A percentile compares a stretch with the other conserved stretches of the same genome.
phyloP scores from a whole-genome alignment of 352 stramenopile genomes.

The Phytophthora capsici region DNA sequence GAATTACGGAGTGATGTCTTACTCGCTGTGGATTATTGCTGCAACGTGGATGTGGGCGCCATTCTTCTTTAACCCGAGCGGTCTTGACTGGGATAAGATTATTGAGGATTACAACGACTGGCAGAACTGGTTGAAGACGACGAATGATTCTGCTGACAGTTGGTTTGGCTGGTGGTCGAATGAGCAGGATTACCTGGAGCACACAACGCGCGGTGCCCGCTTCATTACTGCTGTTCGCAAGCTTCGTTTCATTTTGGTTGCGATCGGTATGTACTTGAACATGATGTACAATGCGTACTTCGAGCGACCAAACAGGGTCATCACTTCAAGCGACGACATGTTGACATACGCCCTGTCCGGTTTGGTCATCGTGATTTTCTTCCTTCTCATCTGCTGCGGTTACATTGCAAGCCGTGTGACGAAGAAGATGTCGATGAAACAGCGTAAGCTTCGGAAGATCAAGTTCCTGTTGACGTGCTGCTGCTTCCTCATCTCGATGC shows the following conservation, averaged over 20 bases:
- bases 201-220: constrained; percentile 67
- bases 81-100: constrained; percentile 98
- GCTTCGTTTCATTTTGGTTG: constrained; percentile 76
- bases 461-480: constrained; percentile 85
- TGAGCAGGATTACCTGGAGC: constrained; percentile 84
- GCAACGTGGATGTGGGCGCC: constrained; percentile 87
- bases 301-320: constrained; percentile 58
- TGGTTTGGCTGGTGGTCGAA: constrained; percentile 91
- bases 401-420: constrained; percentile 88
- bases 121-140: constrained; percentile 94
- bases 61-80: constrained; percentile 97
- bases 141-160: constrained; percentile 86
- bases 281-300: constrained; percentile 87
- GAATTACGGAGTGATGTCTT: constrained; percentile 98
- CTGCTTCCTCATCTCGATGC: constrained; percentile 66
- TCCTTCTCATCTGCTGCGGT: constrained; percentile 80
- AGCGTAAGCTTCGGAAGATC: constrained; percentile 89
- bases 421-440: constrained; percentile 92
- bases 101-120: constrained; percentile 94
- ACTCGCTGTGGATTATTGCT: constrained; percentile 96
- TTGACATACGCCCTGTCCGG: constrained; percentile 71
- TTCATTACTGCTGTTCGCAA: constrained; percentile 82
- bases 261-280: constrained; percentile 82
- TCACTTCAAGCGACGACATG: constrained; percentile 56
- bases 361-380: constrained; percentile 71